Conservation (phyloP, 331 rosid species). For the Phaseolus coccineus region DNA sequence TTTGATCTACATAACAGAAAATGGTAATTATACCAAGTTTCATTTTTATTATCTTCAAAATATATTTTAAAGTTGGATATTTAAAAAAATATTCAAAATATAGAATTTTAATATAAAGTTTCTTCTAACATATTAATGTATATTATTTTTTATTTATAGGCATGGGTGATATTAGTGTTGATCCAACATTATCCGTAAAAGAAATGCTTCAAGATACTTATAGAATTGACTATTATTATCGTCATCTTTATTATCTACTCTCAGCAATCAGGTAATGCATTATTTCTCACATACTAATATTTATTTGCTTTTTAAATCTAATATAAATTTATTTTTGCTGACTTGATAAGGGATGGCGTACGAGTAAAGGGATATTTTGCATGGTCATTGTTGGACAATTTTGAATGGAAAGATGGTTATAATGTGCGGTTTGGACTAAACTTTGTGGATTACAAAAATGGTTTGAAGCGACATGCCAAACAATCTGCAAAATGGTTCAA, state of each 20-base stretch:
- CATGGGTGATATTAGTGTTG: conserved; percentile 42
- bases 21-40: conserved; percentile 43
- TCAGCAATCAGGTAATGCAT: conserved; percentile 42
- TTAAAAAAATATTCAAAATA: too few relatives aligned
- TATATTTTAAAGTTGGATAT: too few relatives aligned
- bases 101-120: background rate
- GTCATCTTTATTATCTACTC: conserved; percentile 50
- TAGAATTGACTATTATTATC: conserved; percentile 47
- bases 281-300: background rate
- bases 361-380: conserved; percentile 60
- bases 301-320: background rate
- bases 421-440: conserved; percentile 51
- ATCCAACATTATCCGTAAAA: conserved; percentile 45
- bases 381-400: conserved; percentile 58
- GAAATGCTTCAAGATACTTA: conserved; percentile 47
- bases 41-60: background rate
- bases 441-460: conserved; percentile 53
- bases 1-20: conserved; percentile 65
- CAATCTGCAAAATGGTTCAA: conserved; percentile 59
- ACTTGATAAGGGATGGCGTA: conserved; percentile 47
- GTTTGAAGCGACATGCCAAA: conserved; percentile 48
- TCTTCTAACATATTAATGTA: too few relatives aligned
- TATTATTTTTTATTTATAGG: conserved; percentile 22
- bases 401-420: conserved; percentile 61
- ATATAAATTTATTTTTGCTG: background rate